A percentile compares a stretch with the other conserved stretches of the same genome.
Evolutionary conservation across 2,329 filamentous ascomycete species (phyloP).

Genomic region (Fusarium pseudonygamai): DNA sequence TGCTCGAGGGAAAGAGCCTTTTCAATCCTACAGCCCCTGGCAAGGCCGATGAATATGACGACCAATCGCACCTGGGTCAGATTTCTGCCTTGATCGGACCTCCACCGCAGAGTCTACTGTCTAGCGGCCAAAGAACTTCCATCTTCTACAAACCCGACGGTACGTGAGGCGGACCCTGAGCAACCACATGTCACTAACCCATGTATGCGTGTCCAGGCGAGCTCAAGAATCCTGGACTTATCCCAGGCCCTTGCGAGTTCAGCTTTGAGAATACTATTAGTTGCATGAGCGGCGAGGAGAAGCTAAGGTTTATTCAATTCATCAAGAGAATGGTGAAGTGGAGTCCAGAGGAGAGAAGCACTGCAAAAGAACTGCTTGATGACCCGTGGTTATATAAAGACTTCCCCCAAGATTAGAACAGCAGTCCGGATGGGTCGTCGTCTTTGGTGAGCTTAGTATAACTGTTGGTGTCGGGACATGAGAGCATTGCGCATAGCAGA

Average conservation of each 20-base stretch:
- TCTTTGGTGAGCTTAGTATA: neutral
- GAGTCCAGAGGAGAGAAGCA: slow-evolving; percentile 44
- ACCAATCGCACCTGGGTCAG: slow-evolving; percentile 7
- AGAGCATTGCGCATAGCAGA: neutral
- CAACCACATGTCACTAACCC: neutral
- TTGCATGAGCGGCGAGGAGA: neutral
- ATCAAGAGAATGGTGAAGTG: slow-evolving; percentile 44
- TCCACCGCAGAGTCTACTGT: neutral
- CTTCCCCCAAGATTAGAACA: neutral
- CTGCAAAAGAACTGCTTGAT: slow-evolving; percentile 43
- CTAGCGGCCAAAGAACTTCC: neutral
- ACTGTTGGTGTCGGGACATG: neutral
- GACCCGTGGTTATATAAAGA: slow-evolving; percentile 42
- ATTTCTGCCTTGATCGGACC: slow-evolving; percentile 8
- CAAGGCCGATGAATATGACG: slow-evolving; percentile 4
- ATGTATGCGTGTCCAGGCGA: slow-evolving; percentile 7
- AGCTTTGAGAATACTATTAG: slow-evolving; percentile 10
- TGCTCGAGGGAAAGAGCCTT: slow-evolving; percentile 10
- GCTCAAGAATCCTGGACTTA: slow-evolving; percentile 32
- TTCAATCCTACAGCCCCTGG: neutral
- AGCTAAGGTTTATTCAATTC: slow-evolving; percentile 43
- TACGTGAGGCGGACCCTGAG: neutral
- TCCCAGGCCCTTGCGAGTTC: slow-evolving; percentile 31
- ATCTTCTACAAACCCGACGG: neutral
- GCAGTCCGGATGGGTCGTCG: neutral